Evolutionary conservation across 192 early-diverging fungal genomes (phyloP).

Genomic region (Backusella sp.): DNA sequence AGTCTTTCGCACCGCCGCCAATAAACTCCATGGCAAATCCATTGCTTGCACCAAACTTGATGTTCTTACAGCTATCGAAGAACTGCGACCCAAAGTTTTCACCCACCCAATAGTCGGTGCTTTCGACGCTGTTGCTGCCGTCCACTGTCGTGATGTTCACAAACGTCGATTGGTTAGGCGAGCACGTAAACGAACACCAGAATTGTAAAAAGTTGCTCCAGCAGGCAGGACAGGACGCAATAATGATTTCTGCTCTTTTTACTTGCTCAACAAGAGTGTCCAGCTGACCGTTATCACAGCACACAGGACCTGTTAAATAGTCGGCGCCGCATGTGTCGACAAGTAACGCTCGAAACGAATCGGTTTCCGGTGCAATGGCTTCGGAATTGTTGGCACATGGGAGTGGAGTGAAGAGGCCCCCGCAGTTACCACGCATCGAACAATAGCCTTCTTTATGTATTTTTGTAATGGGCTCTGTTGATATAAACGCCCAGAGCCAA

Average conservation of each 20-base stretch:
- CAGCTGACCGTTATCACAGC: constrained; percentile 58
- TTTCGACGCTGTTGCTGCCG: constrained; percentile 39
- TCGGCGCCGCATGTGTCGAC: constrained; percentile 52
- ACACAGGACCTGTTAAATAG: constrained; percentile 46
- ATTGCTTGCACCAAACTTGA: constrained; percentile 66
- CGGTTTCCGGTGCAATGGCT: constrained; percentile 44
- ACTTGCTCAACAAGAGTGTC: constrained; percentile 44
- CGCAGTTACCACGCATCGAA: constrained; percentile 60
- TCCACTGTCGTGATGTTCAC: constrained; percentile 53
- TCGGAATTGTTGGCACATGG: constrained; percentile 52
- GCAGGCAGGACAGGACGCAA: constrained; percentile 62
- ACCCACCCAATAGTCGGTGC: constrained; percentile 53
- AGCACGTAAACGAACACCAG: constrained; percentile 66
- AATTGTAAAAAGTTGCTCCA: constrained; percentile 65
- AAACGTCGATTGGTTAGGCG: constrained; percentile 62
- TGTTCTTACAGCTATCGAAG: constrained; percentile 63
- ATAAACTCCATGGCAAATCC: constrained; percentile 67
- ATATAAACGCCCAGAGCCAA: background rate
- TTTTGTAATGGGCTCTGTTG: constrained; percentile 7
- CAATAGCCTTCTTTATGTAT: constrained; percentile 55
- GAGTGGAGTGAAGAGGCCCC: constrained; percentile 35
- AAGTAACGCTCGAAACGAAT: constrained; percentile 38
- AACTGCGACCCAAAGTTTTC: constrained; percentile 54
- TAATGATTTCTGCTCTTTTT: constrained; percentile 51
- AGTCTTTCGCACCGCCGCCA: constrained; percentile 60